Evolutionary conservation across 1,284 basidiomycete species (phyloP), one percentile per base, ranked within the genome.

Genomic region (Cryptococcus hybrid): DNA sequence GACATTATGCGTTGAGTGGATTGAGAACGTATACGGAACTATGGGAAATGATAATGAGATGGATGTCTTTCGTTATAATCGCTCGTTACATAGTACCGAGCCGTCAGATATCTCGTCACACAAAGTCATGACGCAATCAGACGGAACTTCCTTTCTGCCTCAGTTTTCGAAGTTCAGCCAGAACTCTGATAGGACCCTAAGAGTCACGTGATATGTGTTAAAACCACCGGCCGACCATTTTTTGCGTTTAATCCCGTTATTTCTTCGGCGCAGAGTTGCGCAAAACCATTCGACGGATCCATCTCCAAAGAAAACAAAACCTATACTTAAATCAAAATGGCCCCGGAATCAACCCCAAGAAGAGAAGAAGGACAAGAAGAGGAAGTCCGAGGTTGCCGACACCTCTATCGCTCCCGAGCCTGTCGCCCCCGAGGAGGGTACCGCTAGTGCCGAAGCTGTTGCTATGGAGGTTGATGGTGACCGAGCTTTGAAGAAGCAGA

Each of bases 291-390:
- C 7, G 18, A 49, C 24, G 11, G 30, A 12, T 52, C n/a, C 49
- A 43, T 39, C 37, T 51, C 12, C 7, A 30, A 34, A 35, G 36
- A 24, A 9, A 24, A 55, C 9, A 54, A 47, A 54, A 12, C 35
- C 30, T 37, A 15, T 9, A 45, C 39, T 18, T 42, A 35, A 35
- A 56, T 11, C 55, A 52, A 40, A 48, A 79, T 80, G 78, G 58
- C 62, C n/a, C 71, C 77, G 62, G 76, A 76, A 62, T 71, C 74
- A 54, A 63, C 68, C 38, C 76, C 58, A 75, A 75, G 65, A 73
- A 75, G 65, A 75, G 68, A 75, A 71, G 71, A 77, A 75, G 65
- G 69, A 70, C 58, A 79, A 79, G 75, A 79, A 80, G 75, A 64
- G 76, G 63, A 80, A 80, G 73, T 76, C 74, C 43, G 71, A 77